These are phyloP conservation scores for Ambispora gerdemannii DNA, from an alignment of 192 early-diverging fungal species.

Conservation along the genomic window DNA sequence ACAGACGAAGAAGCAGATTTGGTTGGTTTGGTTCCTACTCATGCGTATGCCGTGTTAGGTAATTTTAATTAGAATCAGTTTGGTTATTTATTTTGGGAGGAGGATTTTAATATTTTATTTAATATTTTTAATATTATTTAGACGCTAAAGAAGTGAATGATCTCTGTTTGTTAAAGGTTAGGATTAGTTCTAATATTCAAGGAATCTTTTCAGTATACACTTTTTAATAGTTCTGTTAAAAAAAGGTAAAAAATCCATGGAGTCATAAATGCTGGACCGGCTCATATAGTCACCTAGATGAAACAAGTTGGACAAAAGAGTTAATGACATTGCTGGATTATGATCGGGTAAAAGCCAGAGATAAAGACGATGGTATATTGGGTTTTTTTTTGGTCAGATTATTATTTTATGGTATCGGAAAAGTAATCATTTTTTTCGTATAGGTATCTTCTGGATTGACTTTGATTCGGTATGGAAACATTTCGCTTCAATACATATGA, in stretches of 20 bases:
- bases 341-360: constrained; percentile 61
- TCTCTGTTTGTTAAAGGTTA: constrained; percentile 63
- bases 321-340: constrained; percentile 66
- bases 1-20: constrained; percentile 56
- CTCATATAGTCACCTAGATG: constrained; percentile 63
- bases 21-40: constrained; percentile 81
- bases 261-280: constrained; percentile 86
- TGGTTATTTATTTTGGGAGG: background rate
- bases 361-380: constrained; percentile 68
- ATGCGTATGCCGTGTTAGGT: constrained; percentile 84
- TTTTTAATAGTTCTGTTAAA: background rate
- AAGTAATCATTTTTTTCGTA: background rate
- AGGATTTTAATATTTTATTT: background rate
- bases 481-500: constrained; percentile 88
- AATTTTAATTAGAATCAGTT: constrained; percentile 15
- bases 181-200: background rate
- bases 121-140: background rate
- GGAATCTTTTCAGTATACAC: background rate
- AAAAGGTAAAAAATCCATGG: constrained; percentile 84
- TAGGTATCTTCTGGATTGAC: constrained; percentile 84
- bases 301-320: constrained; percentile 64
- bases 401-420: background rate
- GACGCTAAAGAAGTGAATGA: constrained; percentile 62
- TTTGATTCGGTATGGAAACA: constrained; percentile 72
- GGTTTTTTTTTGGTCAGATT: background rate